Evolutionary conservation across 2,329 filamentous ascomycete genomes (phyloP), one percentile per base, ranked within the genome.

Genomic region (Stemphylium beticola): DNA sequence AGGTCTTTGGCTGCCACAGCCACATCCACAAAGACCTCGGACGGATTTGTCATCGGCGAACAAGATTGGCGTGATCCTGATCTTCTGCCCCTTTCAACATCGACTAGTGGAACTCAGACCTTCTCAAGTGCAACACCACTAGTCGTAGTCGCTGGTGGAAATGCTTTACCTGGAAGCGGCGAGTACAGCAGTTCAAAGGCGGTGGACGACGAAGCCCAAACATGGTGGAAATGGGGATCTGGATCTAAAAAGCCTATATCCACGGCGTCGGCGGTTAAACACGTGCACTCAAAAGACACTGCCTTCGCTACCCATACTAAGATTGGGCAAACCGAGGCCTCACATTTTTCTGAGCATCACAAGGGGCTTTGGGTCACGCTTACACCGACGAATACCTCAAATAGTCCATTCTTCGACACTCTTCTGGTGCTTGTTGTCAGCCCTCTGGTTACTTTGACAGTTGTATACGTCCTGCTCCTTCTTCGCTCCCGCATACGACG

Each of bases 301-400:
- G 7, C 7, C 10, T 29, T 9, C 26, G 7, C 26, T 29, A 29
- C 26, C 26, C 8, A 29, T 29, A 11, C 26, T 11, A 11, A 29
- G 9, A 8, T 29, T 29, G 26, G 26, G 26, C 3, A 29, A 9
- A 11, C 11, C 26, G 7, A 29, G 10, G 26, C 9, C 26, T 7
- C 26, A 9, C 26, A 29, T 10, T 9, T 11, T 29, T 5, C 26
- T 29, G 26, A 2, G 32, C 79, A 81, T 11, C 87, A 87, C 60
- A 87, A 95, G 65, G 93, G 92, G 2, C 84, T 99, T 4, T 98
- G 92, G 92, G 92, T 99, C n/a, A 96, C 95, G 7, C 86, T 99
- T 50, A 95, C 92, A 0, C 95, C 93, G 1, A 93, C 92, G 0
- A 93, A 87, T 75, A 86, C 88, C 78, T 93, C 92, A 60, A 89